phyloP scores from a whole-genome alignment of 805 yeast genomes.

The Hagleromyces aurorensis region DNA sequence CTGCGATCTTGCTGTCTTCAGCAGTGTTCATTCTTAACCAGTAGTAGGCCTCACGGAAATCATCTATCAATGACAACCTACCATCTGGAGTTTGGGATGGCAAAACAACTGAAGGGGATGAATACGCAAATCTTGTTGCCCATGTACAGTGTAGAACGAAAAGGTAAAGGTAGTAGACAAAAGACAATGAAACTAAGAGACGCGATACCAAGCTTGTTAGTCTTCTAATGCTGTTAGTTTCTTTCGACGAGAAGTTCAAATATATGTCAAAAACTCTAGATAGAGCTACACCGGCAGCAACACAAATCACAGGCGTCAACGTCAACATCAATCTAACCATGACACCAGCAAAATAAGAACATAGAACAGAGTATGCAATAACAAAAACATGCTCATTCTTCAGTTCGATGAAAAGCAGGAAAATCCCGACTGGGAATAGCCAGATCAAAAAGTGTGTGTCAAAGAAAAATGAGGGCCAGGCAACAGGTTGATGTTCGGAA shows the following conservation, averaged over 20 bases:
- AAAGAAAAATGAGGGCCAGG: slow-evolving; percentile 97
- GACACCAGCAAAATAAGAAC: slow-evolving; percentile 96
- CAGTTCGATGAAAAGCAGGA: slow-evolving; percentile 80
- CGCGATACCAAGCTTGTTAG: slow-evolving; percentile 44
- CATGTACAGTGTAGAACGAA: slow-evolving; percentile 94
- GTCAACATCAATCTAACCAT: slow-evolving; percentile 98
- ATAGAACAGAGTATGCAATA: slow-evolving; percentile 84
- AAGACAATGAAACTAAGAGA: slow-evolving; percentile 54
- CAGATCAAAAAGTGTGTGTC: slow-evolving; percentile 89
- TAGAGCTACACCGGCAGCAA: slow-evolving; percentile 81
- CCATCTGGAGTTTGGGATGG: slow-evolving; percentile 81
- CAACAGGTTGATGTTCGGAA: slow-evolving; percentile 99
- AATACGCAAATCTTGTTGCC: slow-evolving; percentile 93
- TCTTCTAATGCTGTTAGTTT: slow-evolving; percentile 13
- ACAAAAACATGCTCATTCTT: slow-evolving; percentile 89
- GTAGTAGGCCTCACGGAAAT: slow-evolving; percentile 96
- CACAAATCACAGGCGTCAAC: slow-evolving; percentile 92
- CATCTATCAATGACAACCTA: slow-evolving; percentile 77
- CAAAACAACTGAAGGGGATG: slow-evolving; percentile 95
- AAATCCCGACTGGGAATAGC: slow-evolving; percentile 98
- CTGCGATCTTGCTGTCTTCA: slow-evolving; percentile 91
- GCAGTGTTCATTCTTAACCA: slow-evolving; percentile 98
- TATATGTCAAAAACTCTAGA: slow-evolving; percentile 80
- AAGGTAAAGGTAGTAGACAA: slow-evolving; percentile 63
- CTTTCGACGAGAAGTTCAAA: slow-evolving; percentile 44